These are phyloP conservation scores for Pleurotus pulmonarius DNA, from an alignment of 768 basidiomycete species.

Conservation along the genomic window DNA sequence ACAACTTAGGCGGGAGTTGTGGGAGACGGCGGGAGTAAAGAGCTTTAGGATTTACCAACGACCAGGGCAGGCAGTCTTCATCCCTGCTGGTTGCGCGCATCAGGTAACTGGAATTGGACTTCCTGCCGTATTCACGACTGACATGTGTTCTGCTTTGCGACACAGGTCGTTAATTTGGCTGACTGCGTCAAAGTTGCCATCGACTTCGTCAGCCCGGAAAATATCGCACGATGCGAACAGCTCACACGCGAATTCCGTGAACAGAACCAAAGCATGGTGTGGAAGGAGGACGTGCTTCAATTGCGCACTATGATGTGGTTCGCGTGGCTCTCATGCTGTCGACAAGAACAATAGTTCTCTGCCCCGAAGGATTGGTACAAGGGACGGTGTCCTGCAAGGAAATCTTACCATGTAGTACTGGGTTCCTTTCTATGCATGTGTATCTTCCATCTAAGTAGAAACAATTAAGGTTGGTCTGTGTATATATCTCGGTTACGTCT, in stretches of 20 bases:
- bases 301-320: slow-evolving; percentile 93
- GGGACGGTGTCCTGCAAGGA: not conserved
- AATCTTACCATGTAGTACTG: not conserved
- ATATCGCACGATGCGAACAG: slow-evolving; percentile 79
- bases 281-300: slow-evolving; percentile 95
- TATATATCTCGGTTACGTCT: not conserved
- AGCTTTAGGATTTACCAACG: slow-evolving; percentile 86
- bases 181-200: slow-evolving; percentile 95
- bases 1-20: slow-evolving; percentile 62
- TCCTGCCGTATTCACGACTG: not conserved
- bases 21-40: slow-evolving; percentile 61
- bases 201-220: slow-evolving; percentile 94
- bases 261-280: slow-evolving; percentile 82
- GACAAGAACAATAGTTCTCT: slow-evolving; percentile 22
- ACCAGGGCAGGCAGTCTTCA: slow-evolving; percentile 91
- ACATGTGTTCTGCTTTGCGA: not conserved
- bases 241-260: slow-evolving; percentile 87
- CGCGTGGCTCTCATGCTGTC: slow-evolving; percentile 73
- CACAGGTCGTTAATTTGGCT: slow-evolving; percentile 85
- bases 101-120: slow-evolving; percentile 48
- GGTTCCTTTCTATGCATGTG: not conserved
- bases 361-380: too few relatives aligned
- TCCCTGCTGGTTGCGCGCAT: slow-evolving; percentile 91
- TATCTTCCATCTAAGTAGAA: not conserved
- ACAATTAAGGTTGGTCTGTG: not conserved